Base-by-base conservation (phyloP, 2,329 filamentous ascomycete species). In the Curvularia hawaiiensis region DNA sequence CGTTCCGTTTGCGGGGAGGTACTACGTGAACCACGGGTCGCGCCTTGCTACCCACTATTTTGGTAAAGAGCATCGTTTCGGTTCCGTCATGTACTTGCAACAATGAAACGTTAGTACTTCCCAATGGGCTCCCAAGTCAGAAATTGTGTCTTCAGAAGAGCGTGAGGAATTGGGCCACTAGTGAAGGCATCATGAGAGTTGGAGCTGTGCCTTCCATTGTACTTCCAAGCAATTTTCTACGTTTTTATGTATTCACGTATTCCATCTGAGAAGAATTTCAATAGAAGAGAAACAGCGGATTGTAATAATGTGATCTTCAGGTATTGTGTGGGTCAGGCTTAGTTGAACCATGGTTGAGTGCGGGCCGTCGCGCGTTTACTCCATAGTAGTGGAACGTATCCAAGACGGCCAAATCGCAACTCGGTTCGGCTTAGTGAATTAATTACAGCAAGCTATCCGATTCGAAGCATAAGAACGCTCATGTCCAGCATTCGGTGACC, bases 311-410 rank as follows among this genome's bases (percentile, higher is more conserved):
- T 24, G 16, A 18, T 39, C 4, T 24, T 1, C 24, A 35, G 28
- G n/a, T 24, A 9, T 3, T 40, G 26, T 50, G 50, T 20, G 43
- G 11, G 39, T 20, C 16, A 26, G 20, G 9, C 5, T 26, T 45
- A 18, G 12, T 35, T 35, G 46, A 40, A 60, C 60, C 60, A 54
- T 62, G 54, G 54, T 50, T 52, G 31, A 30, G 20, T 12, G n/a
- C 50, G 52, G 52, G 49, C 44, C 43, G 52, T 53, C 49, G 45
- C 40, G 44, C 54, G 38, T 39, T 56, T 52, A 44, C 41, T 50
- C 33, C 44, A 52, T 20, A 48, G 31, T 22, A 26, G 38, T 31
- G 20, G n/a, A 43, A 28, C 31, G 8, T 41, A 46, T 50, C 47
- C 48, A 44, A 10, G 18, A 30, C 8, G 24, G 28, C 12, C 22